phyloP scores from a whole-genome alignment of 768 basidiomycete species.

The Kwoniella sp. region DNA sequence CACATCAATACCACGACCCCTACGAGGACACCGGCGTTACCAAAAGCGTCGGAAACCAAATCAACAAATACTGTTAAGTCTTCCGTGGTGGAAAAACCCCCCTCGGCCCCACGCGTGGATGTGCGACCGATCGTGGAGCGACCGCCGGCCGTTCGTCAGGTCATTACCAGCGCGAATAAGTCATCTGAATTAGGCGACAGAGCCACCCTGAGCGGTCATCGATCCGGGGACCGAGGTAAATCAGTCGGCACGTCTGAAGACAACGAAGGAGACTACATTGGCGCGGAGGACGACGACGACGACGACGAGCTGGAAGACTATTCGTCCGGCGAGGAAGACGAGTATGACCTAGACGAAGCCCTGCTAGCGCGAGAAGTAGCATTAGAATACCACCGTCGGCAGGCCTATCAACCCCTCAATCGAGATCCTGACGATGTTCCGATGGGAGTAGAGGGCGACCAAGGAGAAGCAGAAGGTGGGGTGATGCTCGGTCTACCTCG shows the following conservation, averaged over 20 bases:
- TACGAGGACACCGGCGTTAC: conserved; percentile 1
- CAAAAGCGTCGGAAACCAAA: conserved; percentile 16
- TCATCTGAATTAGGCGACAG: not conserved
- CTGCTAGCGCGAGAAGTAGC: conserved; percentile 40
- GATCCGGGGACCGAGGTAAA: conserved; percentile 12
- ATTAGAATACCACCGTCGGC: conserved; percentile 44
- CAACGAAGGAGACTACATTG: conserved; percentile 19
- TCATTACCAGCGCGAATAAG: not conserved
- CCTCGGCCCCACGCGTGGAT: not conserved
- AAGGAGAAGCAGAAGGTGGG: conserved; percentile 14
- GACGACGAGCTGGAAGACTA: conserved; percentile 34
- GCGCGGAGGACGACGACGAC: conserved; percentile 38
- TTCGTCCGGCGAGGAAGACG: conserved; percentile 41
- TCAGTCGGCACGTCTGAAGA: conserved; percentile 8
- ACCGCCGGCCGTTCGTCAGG: not conserved
- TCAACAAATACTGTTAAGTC: conserved; percentile 12
- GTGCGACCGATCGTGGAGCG: conserved; percentile 8
- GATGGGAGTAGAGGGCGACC: conserved; percentile 8
- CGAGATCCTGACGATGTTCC: conserved; percentile 31
- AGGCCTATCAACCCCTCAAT: conserved; percentile 30
- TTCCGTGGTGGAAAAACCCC: conserved; percentile 21
- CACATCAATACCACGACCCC: conserved; percentile 11
- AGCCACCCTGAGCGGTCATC: not conserved
- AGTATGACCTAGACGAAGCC: conserved; percentile 46
- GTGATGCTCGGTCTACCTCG: conserved; percentile 45